These are phyloP conservation scores for Fagus sylvatica DNA, from an alignment of 306 rosid genomes.

Conservation along the genomic window DNA sequence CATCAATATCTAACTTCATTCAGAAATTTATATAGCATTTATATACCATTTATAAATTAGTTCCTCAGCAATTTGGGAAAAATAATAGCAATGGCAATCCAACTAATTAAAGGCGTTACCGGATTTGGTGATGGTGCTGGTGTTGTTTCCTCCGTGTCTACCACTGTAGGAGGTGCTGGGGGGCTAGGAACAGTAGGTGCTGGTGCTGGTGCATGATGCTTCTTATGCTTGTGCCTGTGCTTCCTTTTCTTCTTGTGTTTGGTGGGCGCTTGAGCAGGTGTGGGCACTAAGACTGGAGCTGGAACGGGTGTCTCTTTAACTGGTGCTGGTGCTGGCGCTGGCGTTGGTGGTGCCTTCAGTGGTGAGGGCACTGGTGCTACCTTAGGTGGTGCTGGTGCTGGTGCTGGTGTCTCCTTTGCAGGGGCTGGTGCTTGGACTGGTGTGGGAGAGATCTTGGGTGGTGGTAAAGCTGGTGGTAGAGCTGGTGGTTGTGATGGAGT, in stretches of 20 bases:
- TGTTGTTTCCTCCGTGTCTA: slow-evolving; percentile 49
- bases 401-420: slow-evolving; percentile 47
- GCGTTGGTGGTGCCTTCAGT: slow-evolving; percentile 47
- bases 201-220: slow-evolving; percentile 64
- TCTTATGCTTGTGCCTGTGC: slow-evolving; percentile 62
- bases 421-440: slow-evolving; percentile 66
- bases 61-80: not conserved
- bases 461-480: slow-evolving; percentile 40
- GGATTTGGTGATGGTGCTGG: slow-evolving; percentile 92
- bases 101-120: slow-evolving; percentile 49
- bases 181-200: slow-evolving; percentile 69
- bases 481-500: slow-evolving; percentile 58
- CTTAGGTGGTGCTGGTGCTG: slow-evolving; percentile 38
- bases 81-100: slow-evolving; percentile 7
- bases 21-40: not conserved
- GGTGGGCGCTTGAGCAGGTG: slow-evolving; percentile 43
- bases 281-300: slow-evolving; percentile 42
- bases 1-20: not conserved
- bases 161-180: slow-evolving; percentile 78
- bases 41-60: not conserved
- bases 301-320: slow-evolving; percentile 35
- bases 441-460: slow-evolving; percentile 66
- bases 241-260: slow-evolving; percentile 52
- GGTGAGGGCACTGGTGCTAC: slow-evolving; percentile 57
- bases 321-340: slow-evolving; percentile 55